Base-by-base conservation (phyloP, 352 stramenopile species). In the Thalassiosira hispida region DNA sequence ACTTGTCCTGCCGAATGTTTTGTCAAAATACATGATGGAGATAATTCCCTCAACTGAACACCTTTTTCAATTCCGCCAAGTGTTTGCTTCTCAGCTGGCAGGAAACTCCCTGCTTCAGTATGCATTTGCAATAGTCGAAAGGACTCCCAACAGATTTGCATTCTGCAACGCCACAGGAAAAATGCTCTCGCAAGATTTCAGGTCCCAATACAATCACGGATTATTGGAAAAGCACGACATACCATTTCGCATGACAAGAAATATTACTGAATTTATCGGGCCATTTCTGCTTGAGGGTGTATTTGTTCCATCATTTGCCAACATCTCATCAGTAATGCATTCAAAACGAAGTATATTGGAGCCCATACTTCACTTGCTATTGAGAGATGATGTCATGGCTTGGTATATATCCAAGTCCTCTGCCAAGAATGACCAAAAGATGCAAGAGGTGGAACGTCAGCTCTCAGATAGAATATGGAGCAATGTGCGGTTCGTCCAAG, bases 381-480 rank as follows among this genome's bases (percentile, higher is more conserved):
- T 94, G 53, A 77, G 89, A 74, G 90, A 95, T 77, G 90, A 95
- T 75, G 87, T 95, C 18, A 76, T 95, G 44, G 78, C 88, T 22
- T 95, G 90, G 87, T 94, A 93, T 60, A 87, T 60, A 73, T 93
- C 83, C 6, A 94, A 94, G 69, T 91, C 87, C 22, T 84, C 83
- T 40, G 75, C 83, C 6, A 92, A 87, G 29, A 91, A 84, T 71
- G 90, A 95, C 71, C 68, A 86, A 27, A 93, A 93, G 59, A 88
- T 85, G 22, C 88, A 93, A 70, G 89, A 95, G 42, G 62, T 95
- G 12, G 90, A 95, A 67, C 76, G 70, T 18, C 88, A 95, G 46
- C 75, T 95, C 8, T 77, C 79, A 18, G 89, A 94, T 64, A 75
- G 89, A 78, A 78, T 93, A 35, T 81, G 73, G 22, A 89, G 83